Conservation (phyloP, 768 basidiomycete species). For the Pleurotus platypus region DNA sequence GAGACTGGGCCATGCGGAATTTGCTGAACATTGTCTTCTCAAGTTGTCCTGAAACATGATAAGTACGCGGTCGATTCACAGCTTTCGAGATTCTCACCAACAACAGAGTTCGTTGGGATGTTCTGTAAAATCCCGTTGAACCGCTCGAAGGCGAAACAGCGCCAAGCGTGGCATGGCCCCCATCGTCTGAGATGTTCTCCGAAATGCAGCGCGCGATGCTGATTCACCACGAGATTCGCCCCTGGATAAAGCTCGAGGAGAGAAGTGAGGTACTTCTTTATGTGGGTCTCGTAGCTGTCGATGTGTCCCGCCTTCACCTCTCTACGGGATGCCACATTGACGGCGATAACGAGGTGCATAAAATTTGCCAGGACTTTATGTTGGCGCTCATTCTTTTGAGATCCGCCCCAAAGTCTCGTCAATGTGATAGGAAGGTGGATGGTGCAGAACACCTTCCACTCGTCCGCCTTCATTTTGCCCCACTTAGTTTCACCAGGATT, state of each 20-base stretch:
- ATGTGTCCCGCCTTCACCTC: constrained; percentile 14
- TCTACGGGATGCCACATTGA: constrained; percentile 17
- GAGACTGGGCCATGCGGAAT: not conserved
- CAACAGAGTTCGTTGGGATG: constrained; percentile 18
- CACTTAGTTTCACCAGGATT: constrained; percentile 10
- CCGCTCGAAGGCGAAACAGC: constrained; percentile 29
- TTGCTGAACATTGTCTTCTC: not conserved
- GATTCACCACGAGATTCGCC: constrained; percentile 20
- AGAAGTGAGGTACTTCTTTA: constrained; percentile 19
- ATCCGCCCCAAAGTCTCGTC: constrained; percentile 21
- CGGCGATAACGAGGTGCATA: constrained; percentile 25
- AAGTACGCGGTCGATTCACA: not conserved
- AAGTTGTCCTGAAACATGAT: not conserved
- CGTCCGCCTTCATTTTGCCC: constrained; percentile 29
- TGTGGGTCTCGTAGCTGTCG: constrained; percentile 16
- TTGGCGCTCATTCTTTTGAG: not conserved
- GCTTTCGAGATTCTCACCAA: constrained; percentile 13
- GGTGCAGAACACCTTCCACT: constrained; percentile 23
- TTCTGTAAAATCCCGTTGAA: constrained; percentile 21
- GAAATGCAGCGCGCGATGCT: constrained; percentile 29
- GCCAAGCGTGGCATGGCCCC: constrained; percentile 30
- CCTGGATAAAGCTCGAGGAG: constrained; percentile 16
- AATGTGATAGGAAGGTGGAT: constrained; percentile 25
- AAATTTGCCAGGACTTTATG: constrained; percentile 18
- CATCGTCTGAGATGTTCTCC: constrained; percentile 19